Evolutionary conservation across 2,329 filamentous ascomycete species (phyloP).

Genomic region (Sporothrix humicola): DNA sequence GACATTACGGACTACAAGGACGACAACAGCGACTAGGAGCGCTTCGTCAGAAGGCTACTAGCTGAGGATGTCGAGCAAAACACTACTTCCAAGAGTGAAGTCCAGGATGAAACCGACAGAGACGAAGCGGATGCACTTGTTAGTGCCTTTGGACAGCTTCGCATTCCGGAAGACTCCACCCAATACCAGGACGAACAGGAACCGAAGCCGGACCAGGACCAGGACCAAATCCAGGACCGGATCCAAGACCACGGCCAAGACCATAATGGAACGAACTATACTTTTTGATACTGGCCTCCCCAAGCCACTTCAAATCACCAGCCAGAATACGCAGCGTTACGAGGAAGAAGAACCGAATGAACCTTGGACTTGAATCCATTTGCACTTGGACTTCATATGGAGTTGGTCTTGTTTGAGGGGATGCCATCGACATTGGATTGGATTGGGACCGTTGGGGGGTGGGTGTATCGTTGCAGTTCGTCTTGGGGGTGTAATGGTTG

Average conservation of each 20-base stretch:
- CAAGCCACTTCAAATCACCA: no score
- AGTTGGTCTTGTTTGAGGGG: not conserved
- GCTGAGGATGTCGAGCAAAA: no score
- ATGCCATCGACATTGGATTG: not conserved
- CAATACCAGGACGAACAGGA: not conserved
- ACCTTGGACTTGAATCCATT: no score
- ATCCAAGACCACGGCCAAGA: no score
- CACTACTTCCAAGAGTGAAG: no score
- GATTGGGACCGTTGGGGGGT: no score
- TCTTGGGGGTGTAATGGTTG: not conserved
- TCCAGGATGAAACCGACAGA: no score
- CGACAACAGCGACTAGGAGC: not conserved
- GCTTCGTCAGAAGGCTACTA: no score
- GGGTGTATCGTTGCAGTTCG: not conserved
- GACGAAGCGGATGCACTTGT: not conserved
- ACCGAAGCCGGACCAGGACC: not conserved
- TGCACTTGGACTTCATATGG: not conserved
- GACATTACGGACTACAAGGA: not conserved
- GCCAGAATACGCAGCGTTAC: not conserved
- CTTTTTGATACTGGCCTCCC: no score
- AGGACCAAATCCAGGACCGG: not conserved
- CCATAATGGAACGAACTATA: not conserved
- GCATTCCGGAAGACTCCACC: not conserved
- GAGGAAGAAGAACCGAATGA: no score
- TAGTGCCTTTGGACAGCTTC: no score